Base-by-base conservation (phyloP, 139 green algal genomes). In the Auxenochlorella protothecoides region DNA sequence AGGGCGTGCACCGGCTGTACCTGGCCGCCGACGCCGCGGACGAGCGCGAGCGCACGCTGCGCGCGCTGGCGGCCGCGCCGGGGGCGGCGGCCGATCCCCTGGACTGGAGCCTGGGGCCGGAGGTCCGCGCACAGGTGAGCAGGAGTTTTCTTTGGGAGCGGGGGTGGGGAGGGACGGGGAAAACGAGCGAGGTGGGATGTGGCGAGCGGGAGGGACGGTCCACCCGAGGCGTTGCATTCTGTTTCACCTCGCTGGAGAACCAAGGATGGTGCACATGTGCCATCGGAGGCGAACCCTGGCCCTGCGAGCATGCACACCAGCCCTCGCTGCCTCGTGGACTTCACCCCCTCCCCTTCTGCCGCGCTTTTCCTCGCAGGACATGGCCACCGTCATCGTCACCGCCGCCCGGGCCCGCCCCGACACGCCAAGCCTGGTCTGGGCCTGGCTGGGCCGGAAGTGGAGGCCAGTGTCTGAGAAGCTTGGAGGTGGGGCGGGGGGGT, bases 11-110 rank as follows among this genome's bases (percentile, higher is more conserved):
- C 13, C 55, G 55, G 4, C 56, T 84, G 51, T 72, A 78, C 55
- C 4, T 12, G 66, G 62, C 68, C 0, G 70, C 73, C 51, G 53
- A 54, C 8, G 79, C 83, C 52, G 53, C 82, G 10, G 73, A 68
- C 52, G 83, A 88, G 73, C 72, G 70, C 56, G 68, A 81, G 55
- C 68, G 80, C 0, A 55, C 65, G 44, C 72, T 89, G 27, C 4
- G 56, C 12, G 83, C 84, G 6, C 79, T 89, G 72, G 27, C 27
- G 72, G 63, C 14, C 69, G 69, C 52, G 65, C 68, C 2, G 27
- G 55, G 3, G 56, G 53, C 4, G 72, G 55, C 13, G 54, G 16
- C 59, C 59, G 61, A 55, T 68, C 10, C 76, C 2, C 69, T 86
- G 3, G 15, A 78, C 5, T 71, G 76, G 55, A 71, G 65, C 5